Evolutionary conservation across 2,329 filamentous ascomycete species (phyloP).

Genomic region (Paraconiothyrium brasiliense): DNA sequence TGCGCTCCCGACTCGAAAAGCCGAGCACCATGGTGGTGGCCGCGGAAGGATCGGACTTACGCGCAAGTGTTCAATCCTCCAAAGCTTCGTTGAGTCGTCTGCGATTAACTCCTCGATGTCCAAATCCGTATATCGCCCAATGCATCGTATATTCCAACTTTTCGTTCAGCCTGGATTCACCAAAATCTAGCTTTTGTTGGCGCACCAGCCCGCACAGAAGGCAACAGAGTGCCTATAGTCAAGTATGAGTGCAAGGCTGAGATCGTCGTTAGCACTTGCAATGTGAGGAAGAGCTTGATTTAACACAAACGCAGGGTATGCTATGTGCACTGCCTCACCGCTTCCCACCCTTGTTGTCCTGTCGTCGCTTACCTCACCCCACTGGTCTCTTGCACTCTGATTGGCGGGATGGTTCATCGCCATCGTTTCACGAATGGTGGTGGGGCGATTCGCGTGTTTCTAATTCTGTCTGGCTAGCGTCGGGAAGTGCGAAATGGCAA

Average conservation of each 20-base stretch:
- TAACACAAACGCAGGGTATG: background rate
- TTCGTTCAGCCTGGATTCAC: background rate
- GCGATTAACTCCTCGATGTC: constrained; percentile 5
- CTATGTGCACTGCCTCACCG: constrained; percentile 13
- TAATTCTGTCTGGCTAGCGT: background rate
- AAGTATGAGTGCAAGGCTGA: background rate
- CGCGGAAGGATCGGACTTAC: background rate
- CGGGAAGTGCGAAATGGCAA: background rate
- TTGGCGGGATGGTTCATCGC: background rate
- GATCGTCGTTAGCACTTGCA: background rate
- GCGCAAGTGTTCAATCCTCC: background rate
- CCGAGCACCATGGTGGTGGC: constrained; percentile 26
- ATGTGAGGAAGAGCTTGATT: constrained; percentile 10
- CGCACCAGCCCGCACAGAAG: background rate
- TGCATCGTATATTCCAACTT: background rate
- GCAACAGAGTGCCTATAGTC: background rate
- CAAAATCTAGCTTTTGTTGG: background rate
- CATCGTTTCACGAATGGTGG: constrained; percentile 7
- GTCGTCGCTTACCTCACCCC: constrained; percentile 5
- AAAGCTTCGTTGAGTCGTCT: background rate
- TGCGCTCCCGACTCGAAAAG: constrained; percentile 28
- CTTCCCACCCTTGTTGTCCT: background rate
- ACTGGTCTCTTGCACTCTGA: background rate
- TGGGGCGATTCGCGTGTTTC: constrained; percentile 8
- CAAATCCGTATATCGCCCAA: constrained; percentile 1